Percentiles rank a stretch among this genome's conserved stretches.
Evolutionary conservation across 495 filamentous ascomycete species (phyloP).

Genomic region (Aspergillus avenaceus): DNA sequence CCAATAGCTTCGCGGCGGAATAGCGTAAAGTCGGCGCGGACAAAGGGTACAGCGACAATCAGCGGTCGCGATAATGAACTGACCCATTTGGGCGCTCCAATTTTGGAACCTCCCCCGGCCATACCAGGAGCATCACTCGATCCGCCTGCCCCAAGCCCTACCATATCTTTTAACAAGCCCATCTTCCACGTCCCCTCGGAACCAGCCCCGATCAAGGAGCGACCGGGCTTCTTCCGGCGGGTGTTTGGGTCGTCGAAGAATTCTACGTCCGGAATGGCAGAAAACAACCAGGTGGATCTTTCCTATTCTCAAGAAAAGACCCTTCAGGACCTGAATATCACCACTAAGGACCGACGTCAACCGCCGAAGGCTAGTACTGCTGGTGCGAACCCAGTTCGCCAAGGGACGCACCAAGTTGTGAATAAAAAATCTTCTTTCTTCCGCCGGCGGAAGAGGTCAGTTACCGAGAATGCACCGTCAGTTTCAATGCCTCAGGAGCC

Average conservation of each 20-base stretch:
- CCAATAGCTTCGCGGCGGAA: conserved; percentile 49
- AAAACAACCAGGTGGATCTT: conserved; percentile 13
- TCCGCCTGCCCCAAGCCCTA: conserved; percentile 47
- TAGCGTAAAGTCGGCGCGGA: conserved; percentile 61
- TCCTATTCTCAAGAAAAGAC: conserved; percentile 28
- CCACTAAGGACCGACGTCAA: conserved; percentile 21
- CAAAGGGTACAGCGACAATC: conserved; percentile 35
- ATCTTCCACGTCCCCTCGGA: conserved; percentile 29
- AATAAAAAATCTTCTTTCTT: conserved; percentile 96
- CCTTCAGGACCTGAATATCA: conserved; percentile 17
- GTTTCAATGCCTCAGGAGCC: conserved; percentile 39
- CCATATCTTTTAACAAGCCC: conserved; percentile 50
- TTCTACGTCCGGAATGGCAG: conserved; percentile 18
- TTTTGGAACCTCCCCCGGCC: conserved; percentile 28
- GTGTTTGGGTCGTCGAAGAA: conserved; percentile 70
- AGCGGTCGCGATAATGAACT: conserved; percentile 27
- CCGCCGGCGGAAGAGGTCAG: conserved; percentile 83
- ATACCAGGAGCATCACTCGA: conserved; percentile 31
- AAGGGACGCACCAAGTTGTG: conserved; percentile 51
- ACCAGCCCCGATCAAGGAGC: conserved; percentile 52
- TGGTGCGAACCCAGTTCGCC: conserved; percentile 32
- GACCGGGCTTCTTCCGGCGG: conserved; percentile 85
- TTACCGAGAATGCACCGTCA: conserved; percentile 53
- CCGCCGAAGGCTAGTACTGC: conserved; percentile 22
- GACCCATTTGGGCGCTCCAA: conserved; percentile 21